Base-by-base conservation (phyloP, 2,329 filamentous ascomycete species). In the Claviceps maximensis region DNA sequence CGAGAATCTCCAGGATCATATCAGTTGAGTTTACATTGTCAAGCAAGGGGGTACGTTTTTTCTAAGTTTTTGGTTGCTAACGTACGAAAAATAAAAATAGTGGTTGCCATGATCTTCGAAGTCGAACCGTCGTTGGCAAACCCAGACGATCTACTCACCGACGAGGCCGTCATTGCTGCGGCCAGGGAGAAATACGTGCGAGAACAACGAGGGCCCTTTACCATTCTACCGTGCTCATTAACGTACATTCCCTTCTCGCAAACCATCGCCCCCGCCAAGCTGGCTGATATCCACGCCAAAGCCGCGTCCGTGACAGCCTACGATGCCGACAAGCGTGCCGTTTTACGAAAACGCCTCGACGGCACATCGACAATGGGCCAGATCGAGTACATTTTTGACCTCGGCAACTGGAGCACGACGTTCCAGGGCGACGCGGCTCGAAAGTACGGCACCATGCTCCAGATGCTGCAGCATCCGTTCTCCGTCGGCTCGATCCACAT, bases 391-490 rank as follows among this genome's bases (percentile, higher is more conserved):
- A 67, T 76, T 29, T 75, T 77, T 33, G 71, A 75, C 44, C 61
- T 72, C 1, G 73, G 73, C 4, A 74, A 75, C 53, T 75, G 70
- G 67, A 75, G 65, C 52, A 63, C 72, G 1, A 49, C 62, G 57
- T 63, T 73, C 61, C 49, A 59, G 36, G 52, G 63, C 51, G 47
- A 63, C 56, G 53, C 61, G 46, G 65, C 62, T 2, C 76, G 72
- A 55, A 70, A 68, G 52, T 76, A 77, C 53, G 73, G 65, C 9
- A 75, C 71, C 2, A 69, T 77, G 65, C 57, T 77, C 0, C 70
- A 72, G 53, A 72, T 77, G 54, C 61, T 78, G 1, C 74, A 77
- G 55, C 76, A 78, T 59, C 75, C 76, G 0, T 75, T 75, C 31
- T 72, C 73, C 0, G 63, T 67, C 3, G 76, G 76, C 0, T 71